These are phyloP conservation scores for Fusarium metavorans DNA, from an alignment of 2,329 filamentous ascomycete genomes.

Conservation along the genomic window DNA sequence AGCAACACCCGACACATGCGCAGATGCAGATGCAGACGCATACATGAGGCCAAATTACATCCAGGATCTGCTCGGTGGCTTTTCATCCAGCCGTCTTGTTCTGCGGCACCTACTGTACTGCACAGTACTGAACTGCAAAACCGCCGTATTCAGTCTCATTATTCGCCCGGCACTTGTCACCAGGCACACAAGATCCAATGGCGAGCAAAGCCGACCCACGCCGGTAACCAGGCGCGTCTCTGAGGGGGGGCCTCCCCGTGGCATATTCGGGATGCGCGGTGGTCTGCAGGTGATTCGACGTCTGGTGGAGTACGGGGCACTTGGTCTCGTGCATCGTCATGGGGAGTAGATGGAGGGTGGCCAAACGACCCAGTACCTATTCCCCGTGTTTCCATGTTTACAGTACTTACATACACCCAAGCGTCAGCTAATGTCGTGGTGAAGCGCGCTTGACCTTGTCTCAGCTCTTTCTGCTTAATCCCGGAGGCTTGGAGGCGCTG, in stretches of 20 bases:
- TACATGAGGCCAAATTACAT: background rate
- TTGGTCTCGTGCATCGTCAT: slow-evolving; percentile 43
- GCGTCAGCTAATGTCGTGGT: slow-evolving; percentile 27
- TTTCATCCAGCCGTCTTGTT: background rate
- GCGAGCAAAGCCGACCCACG: slow-evolving; percentile 1
- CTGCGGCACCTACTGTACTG: background rate
- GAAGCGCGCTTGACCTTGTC: slow-evolving; percentile 30
- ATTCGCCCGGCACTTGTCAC: slow-evolving; percentile 37
- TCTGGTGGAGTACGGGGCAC: slow-evolving; percentile 13
- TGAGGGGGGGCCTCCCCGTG: slow-evolving; percentile 30
- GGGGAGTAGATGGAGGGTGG: slow-evolving; percentile 10
- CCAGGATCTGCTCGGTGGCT: slow-evolving; percentile 3
- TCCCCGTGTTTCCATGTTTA: slow-evolving; percentile 16
- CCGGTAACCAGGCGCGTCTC: slow-evolving; percentile 11
- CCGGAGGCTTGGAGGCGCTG: slow-evolving; percentile 1
- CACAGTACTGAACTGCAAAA: background rate
- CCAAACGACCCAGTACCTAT: background rate
- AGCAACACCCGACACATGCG: background rate
- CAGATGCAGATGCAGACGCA: slow-evolving; percentile 8
- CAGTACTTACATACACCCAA: background rate
- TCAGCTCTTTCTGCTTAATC: slow-evolving; percentile 15
- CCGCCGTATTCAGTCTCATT: background rate
- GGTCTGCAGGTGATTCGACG: slow-evolving; percentile 41
- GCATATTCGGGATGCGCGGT: slow-evolving; percentile 26
- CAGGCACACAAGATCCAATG: slow-evolving; percentile 19